Conservation (phyloP, 139 green algal species). For the Deuterostichococcus epilithicus region DNA sequence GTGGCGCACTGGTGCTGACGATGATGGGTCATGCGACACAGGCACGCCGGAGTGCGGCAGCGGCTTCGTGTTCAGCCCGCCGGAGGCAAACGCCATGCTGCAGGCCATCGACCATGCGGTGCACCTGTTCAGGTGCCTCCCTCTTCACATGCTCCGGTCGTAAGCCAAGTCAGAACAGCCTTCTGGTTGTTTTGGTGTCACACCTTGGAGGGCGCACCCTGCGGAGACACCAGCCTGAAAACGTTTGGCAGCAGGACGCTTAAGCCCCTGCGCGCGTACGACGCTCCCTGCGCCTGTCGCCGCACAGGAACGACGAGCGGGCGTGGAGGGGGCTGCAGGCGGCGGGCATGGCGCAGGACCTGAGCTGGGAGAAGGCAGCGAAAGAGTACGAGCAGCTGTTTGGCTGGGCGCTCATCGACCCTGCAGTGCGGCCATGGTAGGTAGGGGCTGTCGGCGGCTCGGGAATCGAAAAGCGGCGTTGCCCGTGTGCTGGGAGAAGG, state of each 20-base stretch:
- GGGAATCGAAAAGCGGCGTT: too few species aligned
- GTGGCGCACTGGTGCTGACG: too few species aligned
- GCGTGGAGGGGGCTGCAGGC: constrained; percentile 49
- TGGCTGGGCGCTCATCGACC: constrained; percentile 29
- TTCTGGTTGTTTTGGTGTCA: too few species aligned
- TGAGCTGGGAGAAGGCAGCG: constrained; percentile 66
- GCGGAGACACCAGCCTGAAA: too few species aligned
- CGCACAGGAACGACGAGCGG: constrained; percentile 31
- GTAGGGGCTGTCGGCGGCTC: too few species aligned
- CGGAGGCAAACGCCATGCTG: constrained; percentile 42
- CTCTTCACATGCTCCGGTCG: too few species aligned
- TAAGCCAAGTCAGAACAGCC: too few species aligned
- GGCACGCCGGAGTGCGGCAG: constrained; percentile 34
- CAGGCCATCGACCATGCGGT: constrained; percentile 50
- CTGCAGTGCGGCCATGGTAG: constrained; percentile 11
- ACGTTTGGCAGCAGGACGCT: too few species aligned
- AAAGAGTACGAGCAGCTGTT: constrained; percentile 73
- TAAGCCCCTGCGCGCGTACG: too few species aligned
- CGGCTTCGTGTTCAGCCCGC: constrained; percentile 66
- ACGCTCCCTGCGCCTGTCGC: too few species aligned
- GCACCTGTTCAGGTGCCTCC: constrained; percentile 26
- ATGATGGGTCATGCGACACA: background rate
- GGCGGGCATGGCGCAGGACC: constrained; percentile 66
- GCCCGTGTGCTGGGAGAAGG: too few species aligned
- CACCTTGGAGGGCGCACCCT: too few species aligned